Base-by-base conservation (phyloP, 495 filamentous ascomycete genomes). In the Trichocladium antarcticum region DNA sequence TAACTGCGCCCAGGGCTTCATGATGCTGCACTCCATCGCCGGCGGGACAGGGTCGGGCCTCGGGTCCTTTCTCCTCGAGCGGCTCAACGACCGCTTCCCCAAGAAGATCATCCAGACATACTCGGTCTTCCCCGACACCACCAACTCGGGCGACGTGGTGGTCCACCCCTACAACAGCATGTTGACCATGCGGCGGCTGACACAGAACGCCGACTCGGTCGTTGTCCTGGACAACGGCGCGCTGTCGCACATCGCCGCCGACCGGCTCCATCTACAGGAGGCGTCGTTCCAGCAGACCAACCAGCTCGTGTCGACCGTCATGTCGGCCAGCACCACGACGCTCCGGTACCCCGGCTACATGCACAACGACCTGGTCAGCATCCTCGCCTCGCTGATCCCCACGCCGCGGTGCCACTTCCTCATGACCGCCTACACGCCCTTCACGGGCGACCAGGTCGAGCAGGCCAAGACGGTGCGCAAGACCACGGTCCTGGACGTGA, bases 71-170 rank as follows among this genome's bases (percentile, higher is more conserved):
- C 78, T 98, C 37, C 76, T 98, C n/a, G 92, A 98, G 62, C 77
- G 86, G 49, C 83, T 98, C 67, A 97, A 97, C 63, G 92, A 98
- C 66, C 79, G 92, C 19, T 98, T 96, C 55, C 92, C 92, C 37
- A 98, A 98, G 72, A 97, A 97, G 71, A 77, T 98, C 51, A 96
- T 98, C 42, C 92, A 98, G 66, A 97, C 92, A 49, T 98, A 98
- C 67, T 97, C 92, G 0, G 93, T 98, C 31, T 98, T 98, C 57
- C 89, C 90, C 10, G 89, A 97, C 64, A 87, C 83, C 1, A 84
- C 86, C 55, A 83, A 83, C 56, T 73, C 77, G 0, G 81, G 77
- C 29, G 87, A 96, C 66, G 89, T 98, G 20, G 90, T 98, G 22
- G 92, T 98, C 41, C 94, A 97, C 59, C 92, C 92, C 14, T 98